Base-by-base conservation (phyloP, 768 basidiomycete species). In the Pholiota microspora region DNA sequence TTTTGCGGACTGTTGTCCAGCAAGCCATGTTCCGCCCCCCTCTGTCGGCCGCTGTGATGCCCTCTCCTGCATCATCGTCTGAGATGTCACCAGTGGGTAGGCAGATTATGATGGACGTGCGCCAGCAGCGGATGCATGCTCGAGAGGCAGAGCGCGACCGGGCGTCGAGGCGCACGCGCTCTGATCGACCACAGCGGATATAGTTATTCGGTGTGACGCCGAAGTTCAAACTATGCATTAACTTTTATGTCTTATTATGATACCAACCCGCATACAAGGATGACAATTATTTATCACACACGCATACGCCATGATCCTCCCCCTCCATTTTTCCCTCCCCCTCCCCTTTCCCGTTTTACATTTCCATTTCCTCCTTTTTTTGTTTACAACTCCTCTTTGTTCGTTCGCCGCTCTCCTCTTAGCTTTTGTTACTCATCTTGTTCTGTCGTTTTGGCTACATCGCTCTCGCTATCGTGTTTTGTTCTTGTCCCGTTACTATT, bases 1-100 rank as follows among this genome's bases (percentile, higher is more conserved):
- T 77, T 29, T 69, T 75, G 49, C 70, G 73, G 23, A 64, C 69
- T 23, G 68, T 69, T 49, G 69, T 77, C 13, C 66, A 70, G 16
- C 70, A 75, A 18, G 62, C 72, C 44, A 78, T 81, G 40, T 85
- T 82, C 48, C 76, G 73, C 44, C 73, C 76, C 8, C 78, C 53
- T 34, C 27, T 48, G 46, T 6, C 80, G 5, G 64, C 67, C 25
- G 71, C 71, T 10, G 74, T 71, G 53, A 63, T 66, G 27, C 79
- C 84, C 2, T 89, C 86, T 1, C 86, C 89, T 18, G 79, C 85
- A 21, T 84, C 81, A 25, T 89, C 88, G 2, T 80, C 87, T 8
- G 89, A 91, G 57, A 71, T 92, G 47, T 91, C 89, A 16, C 86
- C 86, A 12, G 71, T 84, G 28, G 84, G 80, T 4, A 77, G 76